Evolutionary conservation across 352 stramenopile genomes (phyloP), one percentile per base, ranked within the genome.

Genomic region (Phytophthora sp.): DNA sequence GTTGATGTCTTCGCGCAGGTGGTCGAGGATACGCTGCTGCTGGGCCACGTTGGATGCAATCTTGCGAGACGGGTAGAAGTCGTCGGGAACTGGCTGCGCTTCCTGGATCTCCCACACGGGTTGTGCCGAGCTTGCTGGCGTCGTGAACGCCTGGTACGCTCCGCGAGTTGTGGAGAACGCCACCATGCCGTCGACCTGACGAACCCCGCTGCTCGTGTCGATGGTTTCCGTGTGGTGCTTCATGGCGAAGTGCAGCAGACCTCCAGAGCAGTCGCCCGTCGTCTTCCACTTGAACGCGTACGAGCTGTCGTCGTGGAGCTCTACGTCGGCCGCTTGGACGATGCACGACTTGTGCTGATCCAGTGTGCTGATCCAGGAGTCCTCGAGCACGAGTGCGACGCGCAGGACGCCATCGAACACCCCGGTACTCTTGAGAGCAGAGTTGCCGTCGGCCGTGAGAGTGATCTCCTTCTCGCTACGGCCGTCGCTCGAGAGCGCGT

Each of bases 281-380:
- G 76, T 88, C 50, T 87, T 77, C 73, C 73, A 88, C 28, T 76
- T 76, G 63, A 88, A 77, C 21, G 57, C 46, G 34, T 89, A 87
- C 15, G 64, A 57, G 32, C 70, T 74, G 30, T 84, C 73, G 27
- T 76, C 71, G 37, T 62, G 61, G 32, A 83, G 61, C n/a, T 69
- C 61, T 15, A 88, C 30, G 17, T 54, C 43, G 2, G 62, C 69
- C n/a, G 63, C 64, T 52, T 84, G 45, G 8, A 83, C 74, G 35
- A 85, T 59, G 42, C 80, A 89, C 8, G 39, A 63, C 49, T 82
- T 79, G 72, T 85, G 58, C 27, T 81, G 55, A 42, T 87, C 77
- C 12, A 84, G 39, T 10, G 58, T 75, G 20, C 41, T 44, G 20
- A 83, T 7, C 69, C 63, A 80, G 1, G 57, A 66, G 35, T 73